A percentile compares a stretch with the other conserved stretches of the same genome.
Conservation (phyloP, 2,329 filamentous ascomycete genomes). For the Phaeosphaeriaceae sp. region DNA sequence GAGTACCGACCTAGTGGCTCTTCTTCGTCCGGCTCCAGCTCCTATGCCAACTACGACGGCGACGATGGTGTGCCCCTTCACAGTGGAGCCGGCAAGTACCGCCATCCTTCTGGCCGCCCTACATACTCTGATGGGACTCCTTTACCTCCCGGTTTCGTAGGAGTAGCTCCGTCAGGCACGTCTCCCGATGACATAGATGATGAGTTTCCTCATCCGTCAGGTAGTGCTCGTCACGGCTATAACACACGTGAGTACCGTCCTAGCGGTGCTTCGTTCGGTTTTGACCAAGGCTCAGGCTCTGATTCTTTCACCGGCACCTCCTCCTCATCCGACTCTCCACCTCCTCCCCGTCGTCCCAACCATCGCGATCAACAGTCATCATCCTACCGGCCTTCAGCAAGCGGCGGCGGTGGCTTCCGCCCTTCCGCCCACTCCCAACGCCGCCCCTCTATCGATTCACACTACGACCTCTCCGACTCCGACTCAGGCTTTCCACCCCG, state of each 20-base stretch:
- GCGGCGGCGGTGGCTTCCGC: too few relatives aligned
- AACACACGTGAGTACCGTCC: neutral
- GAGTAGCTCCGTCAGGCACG: neutral
- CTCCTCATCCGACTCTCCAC: neutral
- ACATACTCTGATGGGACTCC: too few relatives aligned
- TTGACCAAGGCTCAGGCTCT: neutral
- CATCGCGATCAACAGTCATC: too few relatives aligned
- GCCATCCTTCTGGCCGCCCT: neutral
- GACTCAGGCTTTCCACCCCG: too few relatives aligned
- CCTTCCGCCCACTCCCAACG: too few relatives aligned
- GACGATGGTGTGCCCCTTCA: neutral
- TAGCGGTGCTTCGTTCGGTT: neutral
- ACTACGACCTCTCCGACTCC: neutral
- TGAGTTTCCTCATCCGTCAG: neutral
- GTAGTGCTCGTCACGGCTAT: neutral
- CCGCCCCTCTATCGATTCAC: neutral
- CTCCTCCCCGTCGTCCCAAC: too few relatives aligned
- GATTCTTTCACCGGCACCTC: neutral
- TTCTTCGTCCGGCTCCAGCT: too few relatives aligned
- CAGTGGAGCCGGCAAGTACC: neutral
- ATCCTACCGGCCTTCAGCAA: too few relatives aligned
- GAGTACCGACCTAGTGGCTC: too few relatives aligned
- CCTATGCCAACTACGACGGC: neutral
- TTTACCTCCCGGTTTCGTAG: too few relatives aligned
- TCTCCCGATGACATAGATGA: neutral